phyloP scores from a whole-genome alignment of 768 basidiomycete genomes.

The Sporobolomyces pararoseus region DNA sequence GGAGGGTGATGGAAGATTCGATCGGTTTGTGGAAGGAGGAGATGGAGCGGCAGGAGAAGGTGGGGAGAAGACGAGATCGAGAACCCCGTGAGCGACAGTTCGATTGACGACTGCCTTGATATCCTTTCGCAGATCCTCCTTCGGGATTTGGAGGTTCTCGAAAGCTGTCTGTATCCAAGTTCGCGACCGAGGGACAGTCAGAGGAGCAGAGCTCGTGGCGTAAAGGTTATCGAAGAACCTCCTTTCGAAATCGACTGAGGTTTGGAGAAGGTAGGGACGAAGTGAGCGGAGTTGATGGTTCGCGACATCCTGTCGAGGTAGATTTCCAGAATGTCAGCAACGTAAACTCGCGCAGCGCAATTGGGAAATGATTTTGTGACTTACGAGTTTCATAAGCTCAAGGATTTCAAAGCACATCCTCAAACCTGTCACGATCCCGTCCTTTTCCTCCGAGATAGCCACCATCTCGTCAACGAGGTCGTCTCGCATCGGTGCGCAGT shows the following conservation, averaged over 20 bases:
- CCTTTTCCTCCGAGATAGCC: conserved; percentile 51
- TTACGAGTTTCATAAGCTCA: conserved; percentile 89
- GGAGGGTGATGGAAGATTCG: conserved; percentile 49
- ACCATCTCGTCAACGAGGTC: conserved; percentile 79
- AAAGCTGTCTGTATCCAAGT: conserved; percentile 60
- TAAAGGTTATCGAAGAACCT: conserved; percentile 63
- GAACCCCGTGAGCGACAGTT: conserved; percentile 30
- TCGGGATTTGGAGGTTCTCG: conserved; percentile 11
- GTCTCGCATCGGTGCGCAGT: conserved; percentile 92
- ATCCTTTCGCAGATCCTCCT: conserved; percentile 47
- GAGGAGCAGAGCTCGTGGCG: conserved; percentile 25
- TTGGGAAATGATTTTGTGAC: conserved; percentile 48
- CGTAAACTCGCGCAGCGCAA: too few relatives aligned
- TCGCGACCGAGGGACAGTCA: conserved; percentile 56
- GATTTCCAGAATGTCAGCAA: too few relatives aligned
- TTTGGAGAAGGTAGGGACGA: conserved; percentile 81
- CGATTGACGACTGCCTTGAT: conserved; percentile 51
- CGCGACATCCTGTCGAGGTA: conserved; percentile 94
- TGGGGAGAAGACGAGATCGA: conserved; percentile 50
- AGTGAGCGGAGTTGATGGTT: conserved; percentile 90
- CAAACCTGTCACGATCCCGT: conserved; percentile 65
- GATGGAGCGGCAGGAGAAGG: conserved; percentile 15
- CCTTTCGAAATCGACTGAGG: conserved; percentile 73
- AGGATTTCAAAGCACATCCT: conserved; percentile 81
- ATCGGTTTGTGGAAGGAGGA: conserved; percentile 11